These are phyloP conservation scores for Xylaria digitata DNA, from an alignment of 2,329 filamentous ascomycete genomes.

Conservation along the genomic window DNA sequence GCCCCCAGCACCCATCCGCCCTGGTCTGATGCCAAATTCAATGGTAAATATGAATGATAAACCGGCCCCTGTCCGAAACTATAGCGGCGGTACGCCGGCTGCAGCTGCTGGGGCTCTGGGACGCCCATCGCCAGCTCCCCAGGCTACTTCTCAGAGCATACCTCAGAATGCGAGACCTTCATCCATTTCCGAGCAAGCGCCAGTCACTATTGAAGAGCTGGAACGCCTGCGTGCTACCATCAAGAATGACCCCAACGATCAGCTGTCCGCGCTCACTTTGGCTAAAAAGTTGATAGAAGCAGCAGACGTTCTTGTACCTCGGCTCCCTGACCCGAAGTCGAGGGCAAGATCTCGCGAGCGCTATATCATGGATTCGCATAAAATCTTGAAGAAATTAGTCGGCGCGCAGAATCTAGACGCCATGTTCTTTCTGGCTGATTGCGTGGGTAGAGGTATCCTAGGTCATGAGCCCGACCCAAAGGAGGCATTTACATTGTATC, in stretches of 20 bases:
- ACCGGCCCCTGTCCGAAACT: conserved; percentile 69
- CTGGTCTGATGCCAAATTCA: conserved; percentile 70
- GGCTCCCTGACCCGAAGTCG: conserved; percentile 74
- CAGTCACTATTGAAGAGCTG: conserved; percentile 82
- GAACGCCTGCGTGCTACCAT: conserved; percentile 77
- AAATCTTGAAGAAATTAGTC: conserved; percentile 89
- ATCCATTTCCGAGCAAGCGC: conserved; percentile 54
- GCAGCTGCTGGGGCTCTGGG: conserved; percentile 49
- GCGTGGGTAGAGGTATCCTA: conserved; percentile 82
- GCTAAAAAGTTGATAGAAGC: conserved; percentile 90
- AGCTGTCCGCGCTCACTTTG: conserved; percentile 75
- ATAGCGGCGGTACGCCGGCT: conserved; percentile 60
- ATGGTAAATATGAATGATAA: conserved; percentile 61
- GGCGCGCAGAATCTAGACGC: conserved; percentile 80
- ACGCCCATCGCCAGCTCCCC: conserved; percentile 52
- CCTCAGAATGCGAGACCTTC: conserved; percentile 47
- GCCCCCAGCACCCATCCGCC: conserved; percentile 71
- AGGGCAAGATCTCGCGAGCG: conserved; percentile 82
- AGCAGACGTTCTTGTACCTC: conserved; percentile 76
- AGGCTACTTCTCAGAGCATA: conserved; percentile 28
- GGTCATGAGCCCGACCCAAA: conserved; percentile 85
- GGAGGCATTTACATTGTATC: conserved; percentile 93
- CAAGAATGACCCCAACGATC: conserved; percentile 78
- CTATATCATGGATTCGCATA: conserved; percentile 87
- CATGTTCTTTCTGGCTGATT: conserved; percentile 94